Evolutionary conservation across 1,284 basidiomycete species (phyloP).

Genomic region (Ustilago loliicola): DNA sequence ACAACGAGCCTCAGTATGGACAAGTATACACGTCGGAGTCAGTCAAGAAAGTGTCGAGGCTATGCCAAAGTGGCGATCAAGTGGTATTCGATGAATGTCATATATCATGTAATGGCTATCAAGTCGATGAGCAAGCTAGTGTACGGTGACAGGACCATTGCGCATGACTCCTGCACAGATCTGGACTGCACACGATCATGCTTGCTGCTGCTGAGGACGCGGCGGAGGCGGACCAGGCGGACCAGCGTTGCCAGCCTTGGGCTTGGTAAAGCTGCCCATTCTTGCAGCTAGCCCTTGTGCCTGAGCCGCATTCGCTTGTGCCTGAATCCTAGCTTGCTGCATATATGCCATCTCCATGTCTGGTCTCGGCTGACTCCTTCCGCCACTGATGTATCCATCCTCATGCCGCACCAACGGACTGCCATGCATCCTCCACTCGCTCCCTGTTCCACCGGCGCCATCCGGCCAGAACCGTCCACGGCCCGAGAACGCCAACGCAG

Average conservation of each 20-base stretch:
- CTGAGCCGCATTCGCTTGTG: constrained; percentile 50
- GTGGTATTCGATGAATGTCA: background rate
- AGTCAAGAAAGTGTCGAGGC: background rate
- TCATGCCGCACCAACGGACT: constrained; percentile 61
- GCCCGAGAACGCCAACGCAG: constrained; percentile 86
- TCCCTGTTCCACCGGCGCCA: constrained; percentile 60
- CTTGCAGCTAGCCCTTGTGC: constrained; percentile 38
- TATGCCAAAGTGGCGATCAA: background rate
- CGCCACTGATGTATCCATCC: constrained; percentile 55
- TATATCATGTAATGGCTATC: background rate
- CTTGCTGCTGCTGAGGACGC: constrained; percentile 1
- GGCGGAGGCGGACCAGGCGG: constrained; percentile 8
- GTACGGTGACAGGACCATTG: too few species aligned
- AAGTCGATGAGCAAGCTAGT: background rate
- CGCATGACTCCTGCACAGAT: too few species aligned
- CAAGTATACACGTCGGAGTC: background rate
- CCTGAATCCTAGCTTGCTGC: constrained; percentile 48
- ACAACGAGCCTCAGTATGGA: background rate
- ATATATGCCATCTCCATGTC: constrained; percentile 57
- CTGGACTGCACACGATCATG: constrained; percentile 4
- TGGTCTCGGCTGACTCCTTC: constrained; percentile 54
- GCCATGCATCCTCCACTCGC: constrained; percentile 63
- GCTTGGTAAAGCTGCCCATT: constrained; percentile 55
- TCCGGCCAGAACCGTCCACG: constrained; percentile 75
- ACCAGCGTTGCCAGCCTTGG: constrained; percentile 21